Evolutionary conservation across 2,329 filamentous ascomycete species (phyloP).

Genomic region (Lasiodiplodia sp.): DNA sequence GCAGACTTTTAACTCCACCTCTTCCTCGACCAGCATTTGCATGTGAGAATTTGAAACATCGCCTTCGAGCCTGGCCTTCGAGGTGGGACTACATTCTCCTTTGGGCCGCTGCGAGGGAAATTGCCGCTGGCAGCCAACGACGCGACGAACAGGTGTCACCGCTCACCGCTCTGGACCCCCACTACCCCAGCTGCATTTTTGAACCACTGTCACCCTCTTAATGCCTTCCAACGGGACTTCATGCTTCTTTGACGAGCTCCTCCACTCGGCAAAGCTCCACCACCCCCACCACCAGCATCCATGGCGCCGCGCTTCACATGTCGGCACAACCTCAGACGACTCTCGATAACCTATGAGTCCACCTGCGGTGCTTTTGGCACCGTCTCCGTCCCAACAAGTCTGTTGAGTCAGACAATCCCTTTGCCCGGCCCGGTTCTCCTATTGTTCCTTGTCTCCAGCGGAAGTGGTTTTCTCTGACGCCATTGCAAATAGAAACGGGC

Average conservation of each 20-base stretch:
- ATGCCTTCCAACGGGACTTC: background rate
- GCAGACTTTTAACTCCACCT: slow-evolving; percentile 19
- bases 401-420: slow-evolving; percentile 3
- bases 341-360: background rate
- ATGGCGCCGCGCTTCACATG: slow-evolving; percentile 21
- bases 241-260: background rate
- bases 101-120: background rate
- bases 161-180: slow-evolving; percentile 10
- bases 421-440: background rate
- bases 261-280: slow-evolving; percentile 22
- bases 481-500: slow-evolving; percentile 2
- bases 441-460: slow-evolving; percentile 5
- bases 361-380: slow-evolving; percentile 11
- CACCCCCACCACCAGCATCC: slow-evolving; percentile 8
- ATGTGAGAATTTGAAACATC: slow-evolving; percentile 15
- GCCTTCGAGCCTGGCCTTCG: background rate
- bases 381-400: slow-evolving; percentile 11
- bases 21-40: background rate
- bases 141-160: slow-evolving; percentile 10
- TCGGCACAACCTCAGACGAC: slow-evolving; percentile 9
- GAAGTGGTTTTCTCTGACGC: background rate
- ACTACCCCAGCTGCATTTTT: background rate
- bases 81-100: background rate
- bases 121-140: background rate
- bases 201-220: background rate